Evolutionary conservation across 2,329 filamentous ascomycete species (phyloP).

Genomic region (Botrytis hyacinthi): DNA sequence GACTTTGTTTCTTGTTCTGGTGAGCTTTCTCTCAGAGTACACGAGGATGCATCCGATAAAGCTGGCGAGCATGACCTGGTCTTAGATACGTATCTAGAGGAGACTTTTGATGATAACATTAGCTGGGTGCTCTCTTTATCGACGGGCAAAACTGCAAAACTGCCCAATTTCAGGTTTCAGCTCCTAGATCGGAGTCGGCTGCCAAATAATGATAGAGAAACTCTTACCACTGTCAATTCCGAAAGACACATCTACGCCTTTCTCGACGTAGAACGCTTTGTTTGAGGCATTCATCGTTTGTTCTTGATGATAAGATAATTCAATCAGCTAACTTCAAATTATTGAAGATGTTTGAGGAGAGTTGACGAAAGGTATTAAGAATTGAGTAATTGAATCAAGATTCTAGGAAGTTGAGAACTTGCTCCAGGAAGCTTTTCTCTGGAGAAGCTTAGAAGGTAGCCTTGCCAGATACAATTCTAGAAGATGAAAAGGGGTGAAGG

Average conservation of each 20-base stretch:
- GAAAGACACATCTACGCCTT: background rate
- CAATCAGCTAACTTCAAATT: background rate
- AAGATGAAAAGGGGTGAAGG: background rate
- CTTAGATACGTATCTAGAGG: background rate
- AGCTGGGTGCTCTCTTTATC: background rate
- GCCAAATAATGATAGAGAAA: background rate
- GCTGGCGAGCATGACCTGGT: background rate
- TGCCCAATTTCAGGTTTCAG: background rate
- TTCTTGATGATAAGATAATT: background rate
- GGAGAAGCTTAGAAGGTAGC: background rate
- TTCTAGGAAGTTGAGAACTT: background rate
- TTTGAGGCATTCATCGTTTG: background rate
- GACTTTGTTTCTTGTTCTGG: background rate
- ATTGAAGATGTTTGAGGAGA: background rate
- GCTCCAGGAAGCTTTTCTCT: no score
- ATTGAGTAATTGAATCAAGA: background rate
- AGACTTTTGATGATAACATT: background rate
- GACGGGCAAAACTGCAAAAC: background rate
- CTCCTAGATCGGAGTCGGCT: no score
- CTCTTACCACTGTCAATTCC: background rate
- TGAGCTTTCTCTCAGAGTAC: background rate
- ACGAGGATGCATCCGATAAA: constrained; percentile 1
- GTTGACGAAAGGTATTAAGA: background rate
- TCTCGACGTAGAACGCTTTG: background rate
- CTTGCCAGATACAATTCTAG: background rate